Conservation (phyloP, 768 basidiomycete species). For the Termitomyces bulborhizus region DNA sequence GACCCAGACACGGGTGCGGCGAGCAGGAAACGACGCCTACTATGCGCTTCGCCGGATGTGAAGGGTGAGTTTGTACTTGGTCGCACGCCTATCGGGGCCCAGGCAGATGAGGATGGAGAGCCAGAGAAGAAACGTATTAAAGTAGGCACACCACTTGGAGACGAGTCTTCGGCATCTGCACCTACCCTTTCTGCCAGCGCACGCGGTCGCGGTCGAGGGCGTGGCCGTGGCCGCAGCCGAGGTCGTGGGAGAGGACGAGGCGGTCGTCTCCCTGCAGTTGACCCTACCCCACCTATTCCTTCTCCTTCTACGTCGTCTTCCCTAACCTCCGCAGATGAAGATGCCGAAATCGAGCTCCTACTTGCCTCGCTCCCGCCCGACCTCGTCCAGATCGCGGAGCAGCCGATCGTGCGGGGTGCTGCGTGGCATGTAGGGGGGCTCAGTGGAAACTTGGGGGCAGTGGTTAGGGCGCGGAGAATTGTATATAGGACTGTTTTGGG, state of each 20-base stretch:
- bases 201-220: neutral
- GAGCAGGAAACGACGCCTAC: constrained; percentile 18
- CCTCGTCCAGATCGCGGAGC: constrained; percentile 39
- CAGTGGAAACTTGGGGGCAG: constrained; percentile 43
- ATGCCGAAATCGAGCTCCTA: neutral
- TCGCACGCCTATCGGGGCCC: neutral
- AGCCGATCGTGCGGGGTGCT: constrained; percentile 47
- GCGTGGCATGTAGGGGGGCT: constrained; percentile 33
- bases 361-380: constrained; percentile 26
- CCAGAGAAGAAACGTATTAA: neutral
- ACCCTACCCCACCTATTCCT: neutral
- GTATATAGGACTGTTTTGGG: constrained; percentile 26
- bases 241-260: neutral
- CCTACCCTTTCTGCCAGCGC: neutral
- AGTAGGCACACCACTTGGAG: neutral
- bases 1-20: constrained; percentile 9
- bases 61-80: constrained; percentile 1
- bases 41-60: constrained; percentile 30
- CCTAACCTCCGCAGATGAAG: neutral
- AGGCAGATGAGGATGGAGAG: neutral
- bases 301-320: neutral
- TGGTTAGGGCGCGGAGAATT: constrained; percentile 40
- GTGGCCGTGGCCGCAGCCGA: constrained; percentile 9
- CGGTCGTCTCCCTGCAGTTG: neutral
- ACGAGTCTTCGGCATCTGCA: neutral